Percentiles rank a stretch among this genome's conserved stretches.
Evolutionary conservation across 106 monocot species (phyloP).

Genomic region (Vanilla planifolia): DNA sequence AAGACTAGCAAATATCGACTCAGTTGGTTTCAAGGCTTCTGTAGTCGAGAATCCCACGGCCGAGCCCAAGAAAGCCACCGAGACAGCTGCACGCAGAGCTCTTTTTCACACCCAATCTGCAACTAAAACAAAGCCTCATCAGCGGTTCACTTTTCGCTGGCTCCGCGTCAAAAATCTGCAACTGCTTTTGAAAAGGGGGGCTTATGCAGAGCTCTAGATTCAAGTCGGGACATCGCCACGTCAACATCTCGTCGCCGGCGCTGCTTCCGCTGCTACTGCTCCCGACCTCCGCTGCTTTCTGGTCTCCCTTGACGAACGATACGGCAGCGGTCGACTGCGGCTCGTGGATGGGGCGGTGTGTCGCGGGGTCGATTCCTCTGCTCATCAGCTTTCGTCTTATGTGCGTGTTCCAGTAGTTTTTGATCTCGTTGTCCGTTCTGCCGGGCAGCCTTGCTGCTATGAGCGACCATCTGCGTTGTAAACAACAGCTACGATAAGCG

Average conservation of each 20-base stretch:
- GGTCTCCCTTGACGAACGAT: not conserved
- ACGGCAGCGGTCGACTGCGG: not conserved
- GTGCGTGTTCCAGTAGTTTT: slow-evolving; percentile 86
- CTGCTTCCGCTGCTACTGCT: not conserved
- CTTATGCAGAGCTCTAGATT: not conserved
- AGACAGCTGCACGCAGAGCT: not conserved
- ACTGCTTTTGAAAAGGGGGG: not conserved
- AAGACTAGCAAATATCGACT: no score
- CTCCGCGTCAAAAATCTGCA: not conserved
- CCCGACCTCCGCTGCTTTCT: not conserved
- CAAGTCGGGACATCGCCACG: not conserved
- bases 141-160: not conserved
- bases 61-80: not conserved
- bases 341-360: slow-evolving; percentile 18
- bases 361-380: slow-evolving; percentile 60
- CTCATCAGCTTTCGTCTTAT: slow-evolving; percentile 65
- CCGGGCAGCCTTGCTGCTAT: slow-evolving; percentile 80
- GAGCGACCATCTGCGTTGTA: slow-evolving; percentile 61
- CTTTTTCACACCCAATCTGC: not conserved
- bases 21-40: not conserved
- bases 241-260: not conserved
- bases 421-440: slow-evolving; percentile 81
- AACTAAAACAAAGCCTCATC: not conserved
- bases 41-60: not conserved
- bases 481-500: no score